Evolutionary conservation across 2,329 filamentous ascomycete species (phyloP), one percentile per base, ranked within the genome.

Genomic region (Penicillium sumatraense): DNA sequence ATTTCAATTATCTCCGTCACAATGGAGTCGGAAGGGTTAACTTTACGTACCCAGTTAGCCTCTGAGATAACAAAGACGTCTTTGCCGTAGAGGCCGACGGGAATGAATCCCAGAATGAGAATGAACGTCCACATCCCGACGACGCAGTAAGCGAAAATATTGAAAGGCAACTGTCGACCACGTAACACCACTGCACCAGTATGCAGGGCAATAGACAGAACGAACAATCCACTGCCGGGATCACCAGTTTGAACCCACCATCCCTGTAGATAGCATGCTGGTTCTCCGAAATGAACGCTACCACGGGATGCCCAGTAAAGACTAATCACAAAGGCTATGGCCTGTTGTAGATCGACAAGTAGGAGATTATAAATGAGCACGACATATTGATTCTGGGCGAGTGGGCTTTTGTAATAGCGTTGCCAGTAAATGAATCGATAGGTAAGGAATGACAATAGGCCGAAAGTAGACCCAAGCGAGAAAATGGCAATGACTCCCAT

Each of bases 221-320:
- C 76, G 61, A 83, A 81, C 58, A 83, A 68, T 3, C 80, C 79
- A 62, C 78, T 79, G 11, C 78, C 73, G 21, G 82, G 73, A 59
- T 83, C 80, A 7, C 78, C 81, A 24, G 78, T 75, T 49, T 82
- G 79, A 20, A 83, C 67, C 58, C 81, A 78, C 77, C 79, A 81
- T 3, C 75, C 81, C 60, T 83, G 81, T 8, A 79, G 64, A 54
- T 78, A 77, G 58, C 81, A 83, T 1, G 78, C 72, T 3, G 68
- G 67, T 3, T 77, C 78, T 0, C 75, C 74, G 23, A 72, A 74
- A 41, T 74, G 57, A 23, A 83, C 80, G 42, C 70, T 69, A 16
- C 77, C 69, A 8, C 73, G 57, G 0, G 66, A 60, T 3, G 77
- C 68, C 78, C 79, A 83, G 52, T 81, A 71, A 27, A 80, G 70